Evolutionary conservation across 2,329 filamentous ascomycete genomes (phyloP), one percentile per base, ranked within the genome.

Genomic region (Dactylella cylindrospora): DNA sequence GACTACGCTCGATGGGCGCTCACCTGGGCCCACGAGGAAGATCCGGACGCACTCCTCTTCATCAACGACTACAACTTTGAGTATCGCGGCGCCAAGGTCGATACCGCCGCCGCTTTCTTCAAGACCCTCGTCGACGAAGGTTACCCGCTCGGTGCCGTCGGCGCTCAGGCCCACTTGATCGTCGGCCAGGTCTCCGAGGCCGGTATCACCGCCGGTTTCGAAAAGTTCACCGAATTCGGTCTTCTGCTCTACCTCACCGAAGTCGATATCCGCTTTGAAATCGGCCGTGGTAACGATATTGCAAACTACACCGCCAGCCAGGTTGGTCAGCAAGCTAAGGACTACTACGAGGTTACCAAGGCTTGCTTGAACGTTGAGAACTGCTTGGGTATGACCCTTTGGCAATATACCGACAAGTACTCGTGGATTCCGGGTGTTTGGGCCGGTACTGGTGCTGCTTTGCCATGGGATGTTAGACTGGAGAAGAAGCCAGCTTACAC

Each of bases 61-160:
- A 80, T 80, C 72, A 82, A 82, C 69, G 80, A 82, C 72, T 84
- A 84, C 75, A 81, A 79, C 72, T 79, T 83, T 66, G 82, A 84
- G 71, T 74, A 72, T 53, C 73, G 74, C 54, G 71, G 72, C 13
- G 68, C 73, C 55, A 80, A 81, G 72, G 74, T 75, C n/a, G 72
- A 73, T 43, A 70, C 69, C 0, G 74, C 76, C 3, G 66, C 75
- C 3, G 70, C 74, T 26, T 74, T 80, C 28, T 62, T 62, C 57
- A 44, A 54, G 43, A 23, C 47, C 31, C 57, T 62, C 32, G 31
- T 62, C 43, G 26, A 54, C 36, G 35, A 62, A 29, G 49, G 49
- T 13, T 62, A 47, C 49, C 57, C 57, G 3, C 29, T 62, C 23
- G 57, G 57, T 36, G 57, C 57, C 32, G 57, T 62, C 43, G 57